These are phyloP conservation scores for Pseudoturritis turrita DNA, from an alignment of 345 rosid species.

Conservation along the genomic window DNA sequence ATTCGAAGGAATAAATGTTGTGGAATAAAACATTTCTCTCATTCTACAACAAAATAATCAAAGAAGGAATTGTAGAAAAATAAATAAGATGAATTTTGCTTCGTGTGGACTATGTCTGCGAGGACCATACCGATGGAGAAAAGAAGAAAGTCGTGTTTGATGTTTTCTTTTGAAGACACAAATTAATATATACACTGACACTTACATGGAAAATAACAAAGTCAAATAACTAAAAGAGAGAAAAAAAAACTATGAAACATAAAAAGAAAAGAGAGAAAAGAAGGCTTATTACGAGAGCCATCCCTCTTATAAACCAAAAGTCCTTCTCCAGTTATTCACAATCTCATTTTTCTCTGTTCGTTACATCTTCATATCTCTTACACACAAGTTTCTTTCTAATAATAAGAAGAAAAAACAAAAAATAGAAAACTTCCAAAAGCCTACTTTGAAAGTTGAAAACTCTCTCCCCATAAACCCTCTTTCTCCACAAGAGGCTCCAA, in stretches of 20 bases:
- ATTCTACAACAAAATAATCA: no score
- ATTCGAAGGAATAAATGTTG: no score
- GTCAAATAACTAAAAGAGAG: not conserved
- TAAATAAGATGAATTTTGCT: no score
- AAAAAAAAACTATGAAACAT: not conserved
- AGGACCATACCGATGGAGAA: not conserved
- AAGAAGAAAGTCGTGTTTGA: not conserved
- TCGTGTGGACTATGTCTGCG: not conserved
- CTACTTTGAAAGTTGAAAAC: not conserved
- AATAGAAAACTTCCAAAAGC: not conserved
- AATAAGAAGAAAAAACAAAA: not conserved
- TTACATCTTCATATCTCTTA: constrained; percentile 10
- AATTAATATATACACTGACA: not conserved
- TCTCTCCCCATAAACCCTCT: constrained; percentile 11
- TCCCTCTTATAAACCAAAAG: not conserved
- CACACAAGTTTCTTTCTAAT: constrained; percentile 16
- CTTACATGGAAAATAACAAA: not conserved
- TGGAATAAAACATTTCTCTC: no score
- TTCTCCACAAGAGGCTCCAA: constrained; percentile 17
- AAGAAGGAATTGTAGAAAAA: no score
- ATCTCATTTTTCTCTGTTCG: constrained; percentile 17
- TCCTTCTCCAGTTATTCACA: constrained; percentile 16
- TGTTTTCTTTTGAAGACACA: not conserved
- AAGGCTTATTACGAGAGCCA: no score
- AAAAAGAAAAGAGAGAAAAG: not conserved